A percentile compares a stretch with the other conserved stretches of the same genome.
These are phyloP conservation scores for Scopulariopsis brevicaulis DNA, from an alignment of 2,329 filamentous ascomycete genomes.

Conservation along the genomic window DNA sequence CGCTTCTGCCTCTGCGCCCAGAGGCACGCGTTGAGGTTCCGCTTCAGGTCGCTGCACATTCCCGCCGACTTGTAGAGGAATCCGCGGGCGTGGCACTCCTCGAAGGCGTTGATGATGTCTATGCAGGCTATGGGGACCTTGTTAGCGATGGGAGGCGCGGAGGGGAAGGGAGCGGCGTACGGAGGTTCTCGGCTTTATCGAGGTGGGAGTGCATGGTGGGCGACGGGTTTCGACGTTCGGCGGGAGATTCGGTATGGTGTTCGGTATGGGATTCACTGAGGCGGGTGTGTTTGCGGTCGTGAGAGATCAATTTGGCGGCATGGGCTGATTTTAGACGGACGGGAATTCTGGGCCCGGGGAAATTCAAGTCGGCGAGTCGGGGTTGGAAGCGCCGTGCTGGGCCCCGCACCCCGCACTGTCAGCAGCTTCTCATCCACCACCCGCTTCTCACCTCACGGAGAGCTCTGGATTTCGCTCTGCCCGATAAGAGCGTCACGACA, in stretches of 20 bases:
- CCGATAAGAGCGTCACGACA: not conserved
- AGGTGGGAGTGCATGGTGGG: slow-evolving; percentile 89
- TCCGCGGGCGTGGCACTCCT: slow-evolving; percentile 86
- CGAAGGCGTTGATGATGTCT: slow-evolving; percentile 84
- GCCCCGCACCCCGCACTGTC: not conserved
- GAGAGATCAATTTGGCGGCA: not conserved
- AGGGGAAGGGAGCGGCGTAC: slow-evolving; percentile 4
- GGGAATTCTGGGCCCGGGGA: not conserved
- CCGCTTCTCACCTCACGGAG: not conserved
- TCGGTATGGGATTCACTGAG: not conserved
- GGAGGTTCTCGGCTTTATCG: slow-evolving; percentile 62
- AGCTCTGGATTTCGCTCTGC: not conserved
- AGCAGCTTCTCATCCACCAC: slow-evolving; percentile 3
- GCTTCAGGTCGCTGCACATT: slow-evolving; percentile 81
- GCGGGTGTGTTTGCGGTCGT: not conserved
- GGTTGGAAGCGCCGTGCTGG: not conserved
- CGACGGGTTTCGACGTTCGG: not conserved
- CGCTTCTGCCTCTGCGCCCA: slow-evolving; percentile 68
- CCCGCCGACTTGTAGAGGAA: slow-evolving; percentile 88
- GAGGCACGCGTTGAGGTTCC: slow-evolving; percentile 74
- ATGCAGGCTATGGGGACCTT: slow-evolving; percentile 61
- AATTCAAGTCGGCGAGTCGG: not conserved
- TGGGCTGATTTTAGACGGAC: not conserved
- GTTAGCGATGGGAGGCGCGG: not conserved
- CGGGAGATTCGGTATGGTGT: not conserved